phyloP scores from a whole-genome alignment of 305 asterid species.

The Fraxinus xanthoxyloides region DNA sequence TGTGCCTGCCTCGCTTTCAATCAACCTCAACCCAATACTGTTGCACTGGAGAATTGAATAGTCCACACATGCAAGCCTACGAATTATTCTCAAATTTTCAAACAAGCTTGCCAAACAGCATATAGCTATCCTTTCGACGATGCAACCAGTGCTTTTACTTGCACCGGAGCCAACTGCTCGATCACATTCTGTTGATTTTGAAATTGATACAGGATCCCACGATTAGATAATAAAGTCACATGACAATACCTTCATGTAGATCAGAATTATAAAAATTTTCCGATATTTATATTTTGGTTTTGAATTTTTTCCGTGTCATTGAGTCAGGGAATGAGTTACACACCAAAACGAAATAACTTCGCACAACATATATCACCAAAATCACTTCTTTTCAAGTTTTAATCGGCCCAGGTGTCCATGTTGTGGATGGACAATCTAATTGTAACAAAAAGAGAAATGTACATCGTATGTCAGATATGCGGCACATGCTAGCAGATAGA shows the following conservation, averaged over 20 bases:
- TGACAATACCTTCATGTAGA: neutral
- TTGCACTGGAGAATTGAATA: slow-evolving; percentile 42
- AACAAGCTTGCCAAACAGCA: slow-evolving; percentile 47
- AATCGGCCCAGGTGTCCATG: slow-evolving; percentile 6
- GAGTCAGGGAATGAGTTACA: neutral
- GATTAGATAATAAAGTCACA: neutral
- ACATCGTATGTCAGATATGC: neutral
- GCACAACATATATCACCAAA: neutral
- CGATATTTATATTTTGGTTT: neutral
- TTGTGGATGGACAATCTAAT: neutral
- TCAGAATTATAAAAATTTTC: neutral
- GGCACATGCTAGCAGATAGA: neutral
- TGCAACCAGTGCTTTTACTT: slow-evolving; percentile 49
- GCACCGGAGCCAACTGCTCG: slow-evolving; percentile 44
- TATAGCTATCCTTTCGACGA: slow-evolving; percentile 66
- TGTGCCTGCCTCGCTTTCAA: slow-evolving; percentile 56
- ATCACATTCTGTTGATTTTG: slow-evolving; percentile 43
- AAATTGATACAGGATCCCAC: neutral
- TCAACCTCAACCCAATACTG: slow-evolving; percentile 41
- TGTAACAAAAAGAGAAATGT: neutral
- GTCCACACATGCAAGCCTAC: slow-evolving; percentile 47
- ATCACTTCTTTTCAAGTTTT: slow-evolving; percentile 1
- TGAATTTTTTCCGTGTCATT: neutral
- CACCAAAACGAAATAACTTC: neutral
- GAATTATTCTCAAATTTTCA: slow-evolving; percentile 45